Percentiles rank a stretch among this genome's conserved stretches.
These are phyloP conservation scores for Exophiala mesophila DNA, from an alignment of 2,329 filamentous ascomycete species.

Conservation along the genomic window DNA sequence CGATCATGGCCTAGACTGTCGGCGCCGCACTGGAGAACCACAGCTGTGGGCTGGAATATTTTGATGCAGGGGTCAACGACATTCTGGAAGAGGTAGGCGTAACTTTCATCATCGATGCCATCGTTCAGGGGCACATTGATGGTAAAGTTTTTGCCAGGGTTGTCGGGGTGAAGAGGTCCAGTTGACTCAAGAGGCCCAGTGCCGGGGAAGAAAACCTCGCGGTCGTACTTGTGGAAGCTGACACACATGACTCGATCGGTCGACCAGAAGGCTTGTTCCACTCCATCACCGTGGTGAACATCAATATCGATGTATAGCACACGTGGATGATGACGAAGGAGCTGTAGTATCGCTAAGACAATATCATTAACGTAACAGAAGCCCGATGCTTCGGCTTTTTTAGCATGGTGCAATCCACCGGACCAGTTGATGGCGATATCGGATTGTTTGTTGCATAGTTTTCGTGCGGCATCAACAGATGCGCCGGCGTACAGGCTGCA, in stretches of 20 bases:
- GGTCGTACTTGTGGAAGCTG: conserved; percentile 95
- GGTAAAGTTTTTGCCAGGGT: conserved; percentile 81
- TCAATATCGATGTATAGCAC: conserved; percentile 95
- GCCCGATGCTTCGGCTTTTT: conserved; percentile 86
- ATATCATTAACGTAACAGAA: conserved; percentile 99
- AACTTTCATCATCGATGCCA: conserved; percentile 86
- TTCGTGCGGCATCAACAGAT: conserved; percentile 83
- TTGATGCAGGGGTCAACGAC: conserved; percentile 74
- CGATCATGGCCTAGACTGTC: conserved; percentile 92
- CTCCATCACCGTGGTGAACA: conserved; percentile 85
- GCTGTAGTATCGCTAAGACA: conserved; percentile 83
- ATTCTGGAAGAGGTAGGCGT: conserved; percentile 75
- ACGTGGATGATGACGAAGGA: conserved; percentile 73
- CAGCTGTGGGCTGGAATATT: conserved; percentile 80
- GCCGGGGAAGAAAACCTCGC: conserved; percentile 77
- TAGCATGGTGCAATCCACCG: conserved; percentile 91
- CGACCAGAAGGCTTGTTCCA: conserved; percentile 86
- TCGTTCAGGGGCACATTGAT: conserved; percentile 88
- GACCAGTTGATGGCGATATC: conserved; percentile 98
- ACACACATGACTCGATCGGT: conserved; percentile 87
- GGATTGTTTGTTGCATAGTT: conserved; percentile 77
- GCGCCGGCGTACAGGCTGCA: conserved; percentile 89
- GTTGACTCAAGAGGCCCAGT: conserved; percentile 84
- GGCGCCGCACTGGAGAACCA: conserved; percentile 92
- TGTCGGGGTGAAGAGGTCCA: conserved; percentile 74